Percentiles rank a stretch among this genome's conserved stretches.
Conservation (phyloP, 1,284 basidiomycete species). For the Phlebopus sp. region DNA sequence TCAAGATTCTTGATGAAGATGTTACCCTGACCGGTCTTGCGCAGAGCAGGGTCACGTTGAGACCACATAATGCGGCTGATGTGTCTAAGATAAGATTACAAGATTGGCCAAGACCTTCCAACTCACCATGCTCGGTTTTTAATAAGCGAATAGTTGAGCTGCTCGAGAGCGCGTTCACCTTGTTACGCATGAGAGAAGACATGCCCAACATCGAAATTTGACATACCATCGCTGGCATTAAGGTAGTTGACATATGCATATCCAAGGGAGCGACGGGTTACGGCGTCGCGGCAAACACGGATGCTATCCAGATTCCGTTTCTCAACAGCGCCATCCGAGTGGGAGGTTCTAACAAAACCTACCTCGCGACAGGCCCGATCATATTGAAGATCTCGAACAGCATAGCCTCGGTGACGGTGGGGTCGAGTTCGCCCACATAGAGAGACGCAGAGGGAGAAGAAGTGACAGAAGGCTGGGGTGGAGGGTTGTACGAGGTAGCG, state of each 20-base stretch:
- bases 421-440: conserved; percentile 99
- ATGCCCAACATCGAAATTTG: conserved; percentile 1
- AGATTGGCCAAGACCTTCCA: not conserved
- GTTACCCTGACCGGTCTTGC: conserved; percentile 99
- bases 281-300: conserved; percentile 99
- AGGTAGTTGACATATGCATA: conserved; percentile 99
- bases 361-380: conserved; percentile 98
- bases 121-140: conserved; percentile 93
- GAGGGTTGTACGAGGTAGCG: conserved; percentile 48
- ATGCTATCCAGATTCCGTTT: conserved; percentile 57
- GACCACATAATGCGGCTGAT: conserved; percentile 99
- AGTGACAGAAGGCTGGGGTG: conserved; percentile 51
- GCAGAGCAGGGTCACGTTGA: conserved; percentile 97
- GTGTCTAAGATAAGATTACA: conserved; percentile 2
- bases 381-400: conserved; percentile 99
- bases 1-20: conserved; percentile 99
- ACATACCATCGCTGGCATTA: conserved; percentile 87
- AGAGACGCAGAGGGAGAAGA: conserved; percentile 87
- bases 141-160: conserved; percentile 99
- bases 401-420: conserved; percentile 98
- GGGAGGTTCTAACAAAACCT: conserved; percentile 23
- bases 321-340: not conserved
- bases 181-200: conserved; percentile 12
- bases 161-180: conserved; percentile 98
- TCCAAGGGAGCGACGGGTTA: conserved; percentile 98